A percentile compares a stretch with the other conserved stretches of the same genome.
Evolutionary conservation across 2,329 filamentous ascomycete genomes (phyloP).

Genomic region (Monilinia laxa): DNA sequence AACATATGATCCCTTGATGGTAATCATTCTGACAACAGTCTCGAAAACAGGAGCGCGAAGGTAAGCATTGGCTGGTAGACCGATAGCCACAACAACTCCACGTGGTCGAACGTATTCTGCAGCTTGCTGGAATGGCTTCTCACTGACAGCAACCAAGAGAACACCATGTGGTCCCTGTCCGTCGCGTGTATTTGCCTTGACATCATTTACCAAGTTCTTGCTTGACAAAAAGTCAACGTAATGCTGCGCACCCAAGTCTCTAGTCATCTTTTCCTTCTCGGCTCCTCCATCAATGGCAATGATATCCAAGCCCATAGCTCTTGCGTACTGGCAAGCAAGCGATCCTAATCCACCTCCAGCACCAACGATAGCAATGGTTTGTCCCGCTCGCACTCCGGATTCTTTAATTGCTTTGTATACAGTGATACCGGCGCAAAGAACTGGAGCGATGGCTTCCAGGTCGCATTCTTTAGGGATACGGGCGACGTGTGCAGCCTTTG

Average conservation of each 20-base stretch:
- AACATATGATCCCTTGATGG: slow-evolving; percentile 89
- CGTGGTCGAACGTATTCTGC: slow-evolving; percentile 79
- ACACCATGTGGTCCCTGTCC: slow-evolving; percentile 85
- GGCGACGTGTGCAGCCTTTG: slow-evolving; percentile 81
- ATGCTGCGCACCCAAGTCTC: slow-evolving; percentile 65
- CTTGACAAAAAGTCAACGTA: slow-evolving; percentile 80
- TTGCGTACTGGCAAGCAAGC: slow-evolving; percentile 82
- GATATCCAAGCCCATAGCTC: slow-evolving; percentile 79
- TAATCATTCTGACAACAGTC: slow-evolving; percentile 86
- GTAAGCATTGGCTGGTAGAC: slow-evolving; percentile 76
- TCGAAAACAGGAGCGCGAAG: slow-evolving; percentile 85
- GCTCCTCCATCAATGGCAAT: slow-evolving; percentile 82
- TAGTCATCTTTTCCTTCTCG: slow-evolving; percentile 73
- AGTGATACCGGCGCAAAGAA: slow-evolving; percentile 83
- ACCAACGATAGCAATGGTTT: slow-evolving; percentile 81
- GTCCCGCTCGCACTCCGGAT: slow-evolving; percentile 69
- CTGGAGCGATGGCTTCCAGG: slow-evolving; percentile 74
- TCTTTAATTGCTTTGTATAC: slow-evolving; percentile 93
- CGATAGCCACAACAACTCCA: slow-evolving; percentile 84
- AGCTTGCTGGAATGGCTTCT: slow-evolving; percentile 96
- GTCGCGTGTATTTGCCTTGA: slow-evolving; percentile 76
- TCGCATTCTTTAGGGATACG: slow-evolving; percentile 74
- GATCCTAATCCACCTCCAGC: slow-evolving; percentile 81
- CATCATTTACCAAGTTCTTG: slow-evolving; percentile 78
- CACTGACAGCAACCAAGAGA: slow-evolving; percentile 78